Evolutionary conservation across 371 early-diverging fungal species (phyloP), one percentile per base, ranked within the genome.

Genomic region (Mucor velutinosus): DNA sequence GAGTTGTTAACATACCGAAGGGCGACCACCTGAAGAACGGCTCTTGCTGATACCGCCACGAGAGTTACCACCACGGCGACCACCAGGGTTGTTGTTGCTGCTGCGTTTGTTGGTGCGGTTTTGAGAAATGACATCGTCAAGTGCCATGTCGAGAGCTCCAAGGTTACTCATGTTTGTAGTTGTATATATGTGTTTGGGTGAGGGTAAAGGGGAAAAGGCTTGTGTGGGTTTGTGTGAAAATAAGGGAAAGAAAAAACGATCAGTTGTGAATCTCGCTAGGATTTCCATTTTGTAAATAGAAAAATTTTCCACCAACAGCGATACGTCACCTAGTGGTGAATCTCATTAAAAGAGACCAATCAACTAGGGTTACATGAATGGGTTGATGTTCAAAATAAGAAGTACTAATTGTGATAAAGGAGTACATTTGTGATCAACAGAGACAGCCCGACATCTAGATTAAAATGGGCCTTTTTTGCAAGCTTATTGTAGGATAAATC

Each of bases 111-210:
- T 64, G 55, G 43, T 65, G 45, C 74, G 74, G 65, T 71, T 79
- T 65, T 77, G 76, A 29, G 76, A 68, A 51, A 83, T 83, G 62
- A 83, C 78, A 65, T 83, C 83, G 65, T 83, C 83, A 77, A 83
- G 83, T 58, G 83, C 80, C 83, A 83, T 83, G 69, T 83, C 83
- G 55, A 83, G 80, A 67, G 76, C 78, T 39, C 76, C 74, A 59
- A 67, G 66, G 45, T 71, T 74, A 53, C 66, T 72, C 73, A 72
- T 75, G 56, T 56, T 71, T 58, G 21, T 33, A 14, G 2, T 21
- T 51, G 51, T 19, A 25, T 51, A 12, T 51, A 12, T 51, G 25
- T 51, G 25, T 49, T 37, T 37, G 4, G 33, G 33, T 3, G 37
- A 37, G 37, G 37, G 37, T 11, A 37, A 37, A 37, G 37, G 49